A percentile compares a stretch with the other conserved stretches of the same genome.
phyloP scores from a whole-genome alignment of 331 rosid species.

The Prunus yedoensis region DNA sequence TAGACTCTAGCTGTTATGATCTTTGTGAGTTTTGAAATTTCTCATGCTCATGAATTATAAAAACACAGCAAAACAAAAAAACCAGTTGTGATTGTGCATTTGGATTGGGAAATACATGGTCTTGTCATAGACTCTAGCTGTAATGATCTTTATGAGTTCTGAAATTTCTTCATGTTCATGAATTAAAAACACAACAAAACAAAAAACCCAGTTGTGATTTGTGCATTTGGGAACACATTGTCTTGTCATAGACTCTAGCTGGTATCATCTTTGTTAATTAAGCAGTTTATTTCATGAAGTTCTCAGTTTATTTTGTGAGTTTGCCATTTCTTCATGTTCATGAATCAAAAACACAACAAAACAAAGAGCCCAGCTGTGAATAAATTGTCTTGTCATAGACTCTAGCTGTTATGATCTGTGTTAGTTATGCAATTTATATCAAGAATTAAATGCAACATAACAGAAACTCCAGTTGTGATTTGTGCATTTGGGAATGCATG shows the following conservation, averaged over 20 bases:
- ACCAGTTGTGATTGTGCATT: background rate
- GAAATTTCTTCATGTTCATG: background rate
- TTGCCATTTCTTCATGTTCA: background rate
- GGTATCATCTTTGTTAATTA: background rate
- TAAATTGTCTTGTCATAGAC: background rate
- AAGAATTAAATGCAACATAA: background rate
- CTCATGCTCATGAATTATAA: background rate
- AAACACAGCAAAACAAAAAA: background rate
- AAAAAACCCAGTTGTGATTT: background rate
- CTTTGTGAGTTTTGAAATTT: background rate
- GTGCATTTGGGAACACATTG: background rate
- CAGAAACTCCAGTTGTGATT: background rate
- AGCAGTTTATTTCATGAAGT: background rate
- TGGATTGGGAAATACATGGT: background rate
- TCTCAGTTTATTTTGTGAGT: background rate
- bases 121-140: background rate
- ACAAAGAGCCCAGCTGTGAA: background rate
- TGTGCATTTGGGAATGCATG: conserved; percentile 7
- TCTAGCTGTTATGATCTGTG: background rate
- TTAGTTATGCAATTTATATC: background rate
- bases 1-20: background rate
- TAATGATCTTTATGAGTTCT: background rate
- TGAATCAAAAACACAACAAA: background rate
- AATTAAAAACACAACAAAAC: background rate
- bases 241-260: too few relatives aligned